These are phyloP conservation scores for Fusarium armeniacum DNA, from an alignment of 2,329 filamentous ascomycete species.

Conservation along the genomic window DNA sequence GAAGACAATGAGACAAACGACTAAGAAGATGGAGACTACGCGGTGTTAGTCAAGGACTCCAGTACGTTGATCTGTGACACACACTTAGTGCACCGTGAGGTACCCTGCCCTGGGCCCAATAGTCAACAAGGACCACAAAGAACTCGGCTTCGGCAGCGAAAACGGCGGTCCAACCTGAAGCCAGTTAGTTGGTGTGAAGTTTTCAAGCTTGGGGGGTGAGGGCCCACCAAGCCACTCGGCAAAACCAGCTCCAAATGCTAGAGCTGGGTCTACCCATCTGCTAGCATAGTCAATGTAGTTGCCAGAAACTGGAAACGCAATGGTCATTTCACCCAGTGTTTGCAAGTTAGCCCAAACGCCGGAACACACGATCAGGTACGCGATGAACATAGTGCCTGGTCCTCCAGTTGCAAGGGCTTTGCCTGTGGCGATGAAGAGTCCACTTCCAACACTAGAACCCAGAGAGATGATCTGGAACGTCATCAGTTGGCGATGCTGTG, in stretches of 20 bases:
- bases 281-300: constrained; percentile 43
- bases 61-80: background rate
- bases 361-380: constrained; percentile 35
- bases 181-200: background rate
- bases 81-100: constrained; percentile 22
- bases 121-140: constrained; percentile 30
- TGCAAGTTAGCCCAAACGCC: constrained; percentile 42
- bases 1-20: constrained; percentile 31
- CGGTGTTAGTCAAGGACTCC: background rate
- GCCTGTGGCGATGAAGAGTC: constrained; percentile 40
- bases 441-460: constrained; percentile 40
- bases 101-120: constrained; percentile 29
- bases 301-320: constrained; percentile 38
- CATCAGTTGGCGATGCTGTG: background rate
- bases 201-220: background rate
- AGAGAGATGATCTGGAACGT: constrained; percentile 33
- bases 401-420: constrained; percentile 40
- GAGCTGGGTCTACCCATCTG: constrained; percentile 40
- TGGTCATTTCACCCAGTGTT: constrained; percentile 40
- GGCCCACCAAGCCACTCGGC: constrained; percentile 42
- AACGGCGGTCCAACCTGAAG: constrained; percentile 39
- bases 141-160: constrained; percentile 37
- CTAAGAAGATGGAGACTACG: constrained; percentile 28
- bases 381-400: constrained; percentile 41
- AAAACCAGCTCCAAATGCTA: constrained; percentile 44